Evolutionary conservation across 805 yeast genomes (phyloP).

Genomic region (Saccharomycopsis malanga): DNA sequence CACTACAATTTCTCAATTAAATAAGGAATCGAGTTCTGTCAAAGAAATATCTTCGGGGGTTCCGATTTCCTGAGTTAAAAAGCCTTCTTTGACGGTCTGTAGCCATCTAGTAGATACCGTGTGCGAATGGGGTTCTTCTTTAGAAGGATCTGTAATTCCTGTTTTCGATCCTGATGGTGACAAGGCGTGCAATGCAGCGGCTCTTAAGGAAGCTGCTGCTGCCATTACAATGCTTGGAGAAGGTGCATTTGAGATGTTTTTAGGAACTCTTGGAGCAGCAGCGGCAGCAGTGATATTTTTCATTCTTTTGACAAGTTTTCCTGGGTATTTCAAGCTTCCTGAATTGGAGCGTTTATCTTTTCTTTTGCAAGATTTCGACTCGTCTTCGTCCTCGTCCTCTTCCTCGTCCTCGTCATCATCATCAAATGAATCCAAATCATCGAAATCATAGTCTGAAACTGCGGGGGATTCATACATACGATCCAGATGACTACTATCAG

Average conservation of each 20-base stretch:
- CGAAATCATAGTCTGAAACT: conserved; percentile 39
- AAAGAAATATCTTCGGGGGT: conserved; percentile 73
- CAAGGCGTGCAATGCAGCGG: conserved; percentile 53
- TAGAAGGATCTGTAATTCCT: conserved; percentile 22
- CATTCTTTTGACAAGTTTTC: conserved; percentile 34
- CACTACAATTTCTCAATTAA: conserved; percentile 22
- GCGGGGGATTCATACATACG: conserved; percentile 20
- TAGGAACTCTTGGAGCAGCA: conserved; percentile 75
- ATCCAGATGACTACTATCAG: conserved; percentile 33
- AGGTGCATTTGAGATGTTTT: conserved; percentile 43
- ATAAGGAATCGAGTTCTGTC: conserved; percentile 56
- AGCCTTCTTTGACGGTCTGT: conserved; percentile 68
- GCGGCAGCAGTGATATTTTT: conserved; percentile 66
- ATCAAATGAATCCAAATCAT: conserved; percentile 38
- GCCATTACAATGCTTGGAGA: conserved; percentile 64
- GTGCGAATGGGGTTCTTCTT: conserved; percentile 22
- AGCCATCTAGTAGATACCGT: conserved; percentile 54
- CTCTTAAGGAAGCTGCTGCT: conserved; percentile 48
- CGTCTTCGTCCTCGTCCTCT: conserved; percentile 24
- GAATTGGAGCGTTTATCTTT: conserved; percentile 57
- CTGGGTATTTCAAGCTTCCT: conserved; percentile 49
- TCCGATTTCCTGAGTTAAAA: conserved; percentile 68
- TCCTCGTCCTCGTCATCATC: conserved; percentile 34
- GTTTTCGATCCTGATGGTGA: conserved; percentile 33
- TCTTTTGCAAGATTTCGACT: conserved; percentile 29